These are phyloP conservation scores for Polysphondylium violaceum DNA, from an alignment of 78 protist genomes.

Conservation along the genomic window DNA sequence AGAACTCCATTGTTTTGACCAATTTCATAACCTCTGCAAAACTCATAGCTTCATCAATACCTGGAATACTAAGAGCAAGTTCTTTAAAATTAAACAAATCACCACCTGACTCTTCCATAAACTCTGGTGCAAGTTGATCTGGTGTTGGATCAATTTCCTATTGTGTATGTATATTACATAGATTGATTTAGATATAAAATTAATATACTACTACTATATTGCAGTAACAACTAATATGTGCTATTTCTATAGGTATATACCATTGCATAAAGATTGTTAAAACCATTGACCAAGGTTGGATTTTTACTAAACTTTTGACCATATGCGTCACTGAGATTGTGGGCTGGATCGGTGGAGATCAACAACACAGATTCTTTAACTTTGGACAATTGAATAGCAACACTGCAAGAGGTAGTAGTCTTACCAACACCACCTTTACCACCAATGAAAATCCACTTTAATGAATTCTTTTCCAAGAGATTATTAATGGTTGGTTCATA, in stretches of 20 bases:
- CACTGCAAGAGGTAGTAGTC: constrained; percentile 84
- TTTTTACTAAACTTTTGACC: constrained; percentile 90
- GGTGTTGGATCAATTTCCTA: constrained; percentile 84
- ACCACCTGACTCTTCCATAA: constrained; percentile 33
- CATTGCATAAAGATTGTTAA: constrained; percentile 92
- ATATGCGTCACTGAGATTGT: constrained; percentile 97
- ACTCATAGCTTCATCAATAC: constrained; percentile 97
- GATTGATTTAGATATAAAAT: neutral
- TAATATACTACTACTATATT: neutral
- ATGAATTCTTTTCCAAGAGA: constrained; percentile 40
- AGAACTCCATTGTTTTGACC: constrained; percentile 88
- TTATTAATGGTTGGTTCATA: constrained; percentile 65
- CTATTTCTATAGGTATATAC: constrained; percentile 39
- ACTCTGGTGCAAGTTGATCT: constrained; percentile 78
- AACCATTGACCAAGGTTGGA: constrained; percentile 93
- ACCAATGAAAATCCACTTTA: constrained; percentile 98
- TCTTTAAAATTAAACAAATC: constrained; percentile 64
- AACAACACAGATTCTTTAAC: constrained; percentile 90
- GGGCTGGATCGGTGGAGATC: constrained; percentile 99
- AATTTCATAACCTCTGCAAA: constrained; percentile 95
- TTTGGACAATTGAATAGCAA: constrained; percentile 80
- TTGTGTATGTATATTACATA: neutral
- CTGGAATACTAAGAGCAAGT: constrained; percentile 90
- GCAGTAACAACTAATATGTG: neutral
- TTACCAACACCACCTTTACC: constrained; percentile 99